Base-by-base conservation (phyloP, 768 basidiomycete species). In the Leucocoprinus leucothites region DNA sequence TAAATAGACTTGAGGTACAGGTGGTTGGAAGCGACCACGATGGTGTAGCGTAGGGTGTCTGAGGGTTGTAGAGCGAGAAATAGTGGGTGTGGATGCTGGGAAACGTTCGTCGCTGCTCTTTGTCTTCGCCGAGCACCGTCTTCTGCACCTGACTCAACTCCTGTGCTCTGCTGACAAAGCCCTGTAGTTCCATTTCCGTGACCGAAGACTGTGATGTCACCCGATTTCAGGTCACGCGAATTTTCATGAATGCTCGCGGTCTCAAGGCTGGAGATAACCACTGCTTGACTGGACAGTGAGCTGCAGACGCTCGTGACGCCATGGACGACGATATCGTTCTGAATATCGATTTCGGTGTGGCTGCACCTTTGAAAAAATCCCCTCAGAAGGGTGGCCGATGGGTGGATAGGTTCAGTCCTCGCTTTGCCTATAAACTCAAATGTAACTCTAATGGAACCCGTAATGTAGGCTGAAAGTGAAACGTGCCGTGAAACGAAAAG, bases 241-340 rank as follows among this genome's bases (percentile, higher is more conserved):
- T 18, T 41, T 52, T 36, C 36, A 40, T 28, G 9, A 41, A 40
- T 38, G 21, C n/a, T n/a, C n/a, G n/a, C 11, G 31, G 6, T 31
- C 11, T 31, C 6, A 31, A 31, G 6, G 31, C 31, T 11, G 31
- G 31, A 31, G 11, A 31, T 31, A 31, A 5, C 31, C 11, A 31
- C 31, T 31, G 11, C 5, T 5, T 31, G 5, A 31, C 31, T 31
- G 5, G 31, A 5, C 31, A 11, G 31, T 31, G 31, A 31, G 31
- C 31, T 31, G 5, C 31, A 31, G 6, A 5, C 31, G 11, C 31
- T 11, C 31, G 31, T 31, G 11, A 31, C n/a, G 28, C 45, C 53
- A 86, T 87, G 85, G 87, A 89, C 71, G 86, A 89, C 68, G 87
- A 75, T 48, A 77, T 93, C 47, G 79, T 92, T 34, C 78, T 93